Evolutionary conservation across 768 basidiomycete species (phyloP).

Genomic region (Serendipita sp.): DNA sequence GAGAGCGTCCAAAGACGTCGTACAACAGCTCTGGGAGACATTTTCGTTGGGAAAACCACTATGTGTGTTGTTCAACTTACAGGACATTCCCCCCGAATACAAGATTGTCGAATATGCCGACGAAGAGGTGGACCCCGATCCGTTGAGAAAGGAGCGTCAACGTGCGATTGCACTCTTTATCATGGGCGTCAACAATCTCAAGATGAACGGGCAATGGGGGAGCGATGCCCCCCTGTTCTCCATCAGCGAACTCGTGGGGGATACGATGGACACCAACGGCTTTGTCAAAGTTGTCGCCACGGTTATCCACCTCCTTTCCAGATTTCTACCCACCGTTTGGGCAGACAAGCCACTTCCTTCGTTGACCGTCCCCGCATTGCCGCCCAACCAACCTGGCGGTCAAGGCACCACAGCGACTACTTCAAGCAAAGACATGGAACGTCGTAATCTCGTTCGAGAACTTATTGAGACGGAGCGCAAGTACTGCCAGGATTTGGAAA

Average conservation of each 20-base stretch:
- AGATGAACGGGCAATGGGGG: constrained; percentile 41
- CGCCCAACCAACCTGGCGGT: no score
- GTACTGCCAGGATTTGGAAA: constrained; percentile 91
- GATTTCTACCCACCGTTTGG: constrained; percentile 54
- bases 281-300: constrained; percentile 90
- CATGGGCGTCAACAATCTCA: constrained; percentile 64
- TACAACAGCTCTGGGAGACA: constrained; percentile 87
- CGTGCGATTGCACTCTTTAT: constrained; percentile 82
- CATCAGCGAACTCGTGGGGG: constrained; percentile 72
- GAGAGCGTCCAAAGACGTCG: constrained; percentile 67
- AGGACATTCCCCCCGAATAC: constrained; percentile 19
- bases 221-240: constrained; percentile 66
- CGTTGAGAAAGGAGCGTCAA: constrained; percentile 70
- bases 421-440: constrained; percentile 39
- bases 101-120: background rate
- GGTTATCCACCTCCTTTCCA: constrained; percentile 69
- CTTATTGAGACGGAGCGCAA: constrained; percentile 90
- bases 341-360: no score
- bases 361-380: constrained; percentile 29
- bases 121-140: constrained; percentile 32
- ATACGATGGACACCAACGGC: constrained; percentile 81
- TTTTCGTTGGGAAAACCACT: constrained; percentile 87
- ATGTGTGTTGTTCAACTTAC: constrained; percentile 90
- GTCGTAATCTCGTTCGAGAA: constrained; percentile 71
- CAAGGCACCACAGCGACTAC: constrained; percentile 10